Evolutionary conservation across 2,329 filamentous ascomycete genomes (phyloP).

Genomic region (Hypomyces rosellus): DNA sequence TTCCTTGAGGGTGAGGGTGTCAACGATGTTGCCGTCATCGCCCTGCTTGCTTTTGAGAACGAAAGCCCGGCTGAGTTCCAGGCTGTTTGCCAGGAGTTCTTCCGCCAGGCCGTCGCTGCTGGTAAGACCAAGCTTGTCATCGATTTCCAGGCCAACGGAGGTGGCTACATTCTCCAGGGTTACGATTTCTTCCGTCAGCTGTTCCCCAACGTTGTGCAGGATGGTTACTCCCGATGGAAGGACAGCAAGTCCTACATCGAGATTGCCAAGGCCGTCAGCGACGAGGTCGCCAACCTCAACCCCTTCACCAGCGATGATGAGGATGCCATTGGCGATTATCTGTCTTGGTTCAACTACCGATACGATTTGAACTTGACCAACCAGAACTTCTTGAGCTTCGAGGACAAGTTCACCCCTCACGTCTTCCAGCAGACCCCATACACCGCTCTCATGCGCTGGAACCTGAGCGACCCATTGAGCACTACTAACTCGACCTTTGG

Average conservation of each 20-base stretch:
- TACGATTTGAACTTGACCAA: constrained; percentile 43
- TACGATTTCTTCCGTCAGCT: constrained; percentile 57
- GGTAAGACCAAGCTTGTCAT: constrained; percentile 56
- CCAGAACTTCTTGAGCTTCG: constrained; percentile 44
- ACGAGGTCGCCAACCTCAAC: constrained; percentile 37
- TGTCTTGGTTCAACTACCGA: constrained; percentile 45
- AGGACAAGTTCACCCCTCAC: constrained; percentile 37
- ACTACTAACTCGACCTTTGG: constrained; percentile 30
- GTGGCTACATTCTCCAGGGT: constrained; percentile 52
- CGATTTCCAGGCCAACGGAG: constrained; percentile 39
- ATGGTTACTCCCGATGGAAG: constrained; percentile 36
- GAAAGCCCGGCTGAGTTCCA: constrained; percentile 29
- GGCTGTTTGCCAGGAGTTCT: constrained; percentile 26
- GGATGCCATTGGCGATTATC: constrained; percentile 35
- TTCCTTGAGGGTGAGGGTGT: constrained; percentile 29
- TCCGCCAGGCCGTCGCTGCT: constrained; percentile 31
- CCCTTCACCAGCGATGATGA: constrained; percentile 37
- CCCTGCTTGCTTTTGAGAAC: constrained; percentile 20
- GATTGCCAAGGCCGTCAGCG: constrained; percentile 37
- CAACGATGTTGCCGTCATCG: constrained; percentile 27
- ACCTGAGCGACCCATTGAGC: constrained; percentile 38
- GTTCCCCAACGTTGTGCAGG: constrained; percentile 31
- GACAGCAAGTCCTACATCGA: constrained; percentile 35
- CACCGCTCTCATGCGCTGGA: constrained; percentile 46
- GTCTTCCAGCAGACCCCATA: constrained; percentile 45